Percentiles rank a stretch among this genome's conserved stretches.
Evolutionary conservation across 306 rosid species (phyloP).

Genomic region (Castanea sativa): DNA sequence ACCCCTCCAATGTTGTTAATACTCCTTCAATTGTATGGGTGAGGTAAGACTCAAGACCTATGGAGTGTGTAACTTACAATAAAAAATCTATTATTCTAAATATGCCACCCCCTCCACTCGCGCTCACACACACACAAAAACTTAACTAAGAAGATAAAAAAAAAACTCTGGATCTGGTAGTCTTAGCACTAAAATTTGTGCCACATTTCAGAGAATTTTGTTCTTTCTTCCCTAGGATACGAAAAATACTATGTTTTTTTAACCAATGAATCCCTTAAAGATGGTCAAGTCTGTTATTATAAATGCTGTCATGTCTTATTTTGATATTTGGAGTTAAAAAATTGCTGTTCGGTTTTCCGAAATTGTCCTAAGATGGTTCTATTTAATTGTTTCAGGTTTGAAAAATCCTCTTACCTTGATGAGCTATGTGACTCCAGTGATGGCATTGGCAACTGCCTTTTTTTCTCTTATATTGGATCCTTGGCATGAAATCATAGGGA

Average conservation of each 20-base stretch:
- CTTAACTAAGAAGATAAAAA: background rate
- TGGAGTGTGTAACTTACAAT: no score
- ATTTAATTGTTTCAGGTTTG: constrained; percentile 61
- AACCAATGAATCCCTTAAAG: background rate
- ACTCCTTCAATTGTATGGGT: no score
- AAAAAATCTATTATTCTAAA: no score
- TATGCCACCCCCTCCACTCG: background rate
- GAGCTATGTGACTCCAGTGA: constrained; percentile 94
- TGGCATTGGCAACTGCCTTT: constrained; percentile 72
- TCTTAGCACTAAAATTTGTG: background rate
- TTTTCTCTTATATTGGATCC: constrained; percentile 87
- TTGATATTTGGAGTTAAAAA: constrained; percentile 6
- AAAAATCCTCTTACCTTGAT: constrained; percentile 88
- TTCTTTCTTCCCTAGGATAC: background rate
- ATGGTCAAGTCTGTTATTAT: background rate
- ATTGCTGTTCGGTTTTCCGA: constrained; percentile 7
- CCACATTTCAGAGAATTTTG: background rate
- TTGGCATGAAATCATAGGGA: constrained; percentile 69
- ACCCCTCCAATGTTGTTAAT: no score
- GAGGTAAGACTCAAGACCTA: no score
- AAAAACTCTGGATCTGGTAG: background rate
- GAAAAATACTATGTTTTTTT: background rate
- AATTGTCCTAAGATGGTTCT: constrained; percentile 10
- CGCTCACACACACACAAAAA: no score
- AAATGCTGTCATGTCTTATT: background rate